These are phyloP conservation scores for Thyridium curvatum DNA, from an alignment of 2,329 filamentous ascomycete species.

Conservation along the genomic window DNA sequence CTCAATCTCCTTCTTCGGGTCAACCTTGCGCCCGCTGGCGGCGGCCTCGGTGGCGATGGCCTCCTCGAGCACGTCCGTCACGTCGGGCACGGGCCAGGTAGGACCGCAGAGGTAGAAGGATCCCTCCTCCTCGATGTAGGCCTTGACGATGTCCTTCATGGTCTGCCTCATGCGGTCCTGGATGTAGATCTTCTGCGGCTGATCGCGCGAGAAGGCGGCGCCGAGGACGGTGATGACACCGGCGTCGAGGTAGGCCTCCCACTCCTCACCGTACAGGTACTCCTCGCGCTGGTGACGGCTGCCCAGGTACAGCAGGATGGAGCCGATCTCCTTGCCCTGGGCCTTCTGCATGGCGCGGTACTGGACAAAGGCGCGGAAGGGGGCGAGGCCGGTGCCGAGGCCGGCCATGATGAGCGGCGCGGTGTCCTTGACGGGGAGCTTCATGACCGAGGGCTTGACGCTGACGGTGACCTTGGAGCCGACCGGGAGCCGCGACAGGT, in stretches of 20 bases:
- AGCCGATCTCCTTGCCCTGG: constrained; percentile 91
- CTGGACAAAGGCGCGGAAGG: constrained; percentile 98
- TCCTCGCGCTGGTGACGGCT: constrained; percentile 96
- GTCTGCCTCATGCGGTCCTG: constrained; percentile 96
- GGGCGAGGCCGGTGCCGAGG: constrained; percentile 93
- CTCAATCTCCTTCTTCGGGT: constrained; percentile 88
- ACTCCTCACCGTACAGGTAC: constrained; percentile 98
- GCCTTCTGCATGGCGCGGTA: constrained; percentile 97
- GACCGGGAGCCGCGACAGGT: constrained; percentile 69
- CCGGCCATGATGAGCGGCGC: constrained; percentile 98
- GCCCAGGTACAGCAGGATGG: constrained; percentile 93
- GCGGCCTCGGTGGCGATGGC: constrained; percentile 74
- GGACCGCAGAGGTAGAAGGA: constrained; percentile 97
- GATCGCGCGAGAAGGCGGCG: constrained; percentile 90
- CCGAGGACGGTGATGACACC: constrained; percentile 93
- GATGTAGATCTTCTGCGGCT: constrained; percentile 98
- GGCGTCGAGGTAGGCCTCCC: constrained; percentile 95
- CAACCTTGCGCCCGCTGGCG: constrained; percentile 69
- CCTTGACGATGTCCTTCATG: constrained; percentile 71
- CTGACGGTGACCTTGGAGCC: constrained; percentile 82
- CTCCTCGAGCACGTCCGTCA: constrained; percentile 89
- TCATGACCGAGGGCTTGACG: constrained; percentile 98
- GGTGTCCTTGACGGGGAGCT: constrained; percentile 80
- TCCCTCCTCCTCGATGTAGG: constrained; percentile 82
- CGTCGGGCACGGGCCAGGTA: constrained; percentile 97